Evolutionary conservation across 495 filamentous ascomycete species (phyloP).

Genomic region (Annulohypoxylon maeteangense): DNA sequence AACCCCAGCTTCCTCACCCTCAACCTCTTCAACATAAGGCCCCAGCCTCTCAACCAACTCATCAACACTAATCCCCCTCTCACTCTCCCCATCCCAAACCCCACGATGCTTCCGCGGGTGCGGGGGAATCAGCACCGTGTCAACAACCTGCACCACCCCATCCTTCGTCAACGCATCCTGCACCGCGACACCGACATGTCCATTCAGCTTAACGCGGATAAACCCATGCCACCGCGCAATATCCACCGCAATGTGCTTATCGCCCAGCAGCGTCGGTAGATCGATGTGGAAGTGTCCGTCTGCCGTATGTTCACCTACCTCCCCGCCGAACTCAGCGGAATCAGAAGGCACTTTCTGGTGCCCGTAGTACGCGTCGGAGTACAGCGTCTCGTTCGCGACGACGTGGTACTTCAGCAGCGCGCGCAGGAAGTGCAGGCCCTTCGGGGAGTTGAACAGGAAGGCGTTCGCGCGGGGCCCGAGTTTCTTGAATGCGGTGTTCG

Average conservation of each 20-base stretch:
- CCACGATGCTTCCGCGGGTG: slow-evolving; percentile 49
- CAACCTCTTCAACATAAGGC: slow-evolving; percentile 33
- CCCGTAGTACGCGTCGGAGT: slow-evolving; percentile 80
- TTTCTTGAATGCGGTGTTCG: slow-evolving; percentile 77
- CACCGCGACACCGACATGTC: slow-evolving; percentile 65
- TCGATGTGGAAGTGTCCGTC: slow-evolving; percentile 64
- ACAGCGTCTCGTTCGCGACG: slow-evolving; percentile 77
- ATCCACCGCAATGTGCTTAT: slow-evolving; percentile 70
- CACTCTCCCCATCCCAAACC: slow-evolving; percentile 36
- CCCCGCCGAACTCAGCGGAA: neutral
- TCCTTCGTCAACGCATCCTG: slow-evolving; percentile 75
- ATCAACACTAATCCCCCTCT: slow-evolving; percentile 67
- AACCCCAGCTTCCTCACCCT: slow-evolving; percentile 16
- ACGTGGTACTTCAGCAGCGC: slow-evolving; percentile 82
- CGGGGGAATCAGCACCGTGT: slow-evolving; percentile 79
- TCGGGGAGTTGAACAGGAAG: slow-evolving; percentile 77
- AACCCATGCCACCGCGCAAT: slow-evolving; percentile 70
- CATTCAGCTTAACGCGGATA: slow-evolving; percentile 77
- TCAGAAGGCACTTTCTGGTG: neutral
- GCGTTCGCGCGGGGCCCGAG: slow-evolving; percentile 75
- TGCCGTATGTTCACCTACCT: neutral
- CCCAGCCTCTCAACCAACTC: slow-evolving; percentile 69
- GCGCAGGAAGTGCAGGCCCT: slow-evolving; percentile 74
- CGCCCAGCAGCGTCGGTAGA: slow-evolving; percentile 72
- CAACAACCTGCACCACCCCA: slow-evolving; percentile 80